These are phyloP conservation scores for Rhizomucor pusillus DNA, from an alignment of 371 early-diverging fungal genomes.

Conservation along the genomic window DNA sequence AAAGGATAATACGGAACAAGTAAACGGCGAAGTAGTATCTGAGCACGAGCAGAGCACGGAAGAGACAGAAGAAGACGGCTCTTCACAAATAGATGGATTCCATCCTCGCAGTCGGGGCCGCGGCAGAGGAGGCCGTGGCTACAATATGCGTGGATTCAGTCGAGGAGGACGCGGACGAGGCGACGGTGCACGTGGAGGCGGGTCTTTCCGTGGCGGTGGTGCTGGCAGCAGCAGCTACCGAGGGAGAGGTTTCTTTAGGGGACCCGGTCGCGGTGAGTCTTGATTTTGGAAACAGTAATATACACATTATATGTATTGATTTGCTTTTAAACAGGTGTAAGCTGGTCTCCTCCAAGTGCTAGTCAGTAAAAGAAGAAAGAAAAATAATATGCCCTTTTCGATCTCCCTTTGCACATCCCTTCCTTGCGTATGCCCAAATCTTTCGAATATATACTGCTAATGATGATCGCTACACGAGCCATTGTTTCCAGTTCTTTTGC, in stretches of 20 bases:
- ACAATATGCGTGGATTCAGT: no score
- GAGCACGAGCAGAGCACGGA: neutral
- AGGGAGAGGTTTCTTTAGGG: neutral
- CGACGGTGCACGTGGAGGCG: neutral
- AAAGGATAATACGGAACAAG: neutral
- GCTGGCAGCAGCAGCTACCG: neutral
- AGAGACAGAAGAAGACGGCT: neutral
- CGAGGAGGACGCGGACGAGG: neutral
- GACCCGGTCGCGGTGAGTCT: neutral
- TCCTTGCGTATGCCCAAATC: neutral
- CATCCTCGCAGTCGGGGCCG: constrained; percentile 15
- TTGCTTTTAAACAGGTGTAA: neutral
- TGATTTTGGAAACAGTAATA: neutral
- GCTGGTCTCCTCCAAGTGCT: neutral
- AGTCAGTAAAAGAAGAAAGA: neutral
- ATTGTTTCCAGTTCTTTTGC: constrained; percentile 40
- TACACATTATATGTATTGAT: neutral
- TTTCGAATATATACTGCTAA: neutral
- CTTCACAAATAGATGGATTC: neutral
- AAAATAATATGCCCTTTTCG: neutral
- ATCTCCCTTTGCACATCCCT: constrained; percentile 1
- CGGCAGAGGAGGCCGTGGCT: constrained; percentile 14
- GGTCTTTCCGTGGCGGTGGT: constrained; percentile 5
- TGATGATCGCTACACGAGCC: constrained; percentile 31
- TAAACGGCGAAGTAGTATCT: neutral